phyloP scores from a whole-genome alignment of 345 rosid species.

The Raphanus sativus region DNA sequence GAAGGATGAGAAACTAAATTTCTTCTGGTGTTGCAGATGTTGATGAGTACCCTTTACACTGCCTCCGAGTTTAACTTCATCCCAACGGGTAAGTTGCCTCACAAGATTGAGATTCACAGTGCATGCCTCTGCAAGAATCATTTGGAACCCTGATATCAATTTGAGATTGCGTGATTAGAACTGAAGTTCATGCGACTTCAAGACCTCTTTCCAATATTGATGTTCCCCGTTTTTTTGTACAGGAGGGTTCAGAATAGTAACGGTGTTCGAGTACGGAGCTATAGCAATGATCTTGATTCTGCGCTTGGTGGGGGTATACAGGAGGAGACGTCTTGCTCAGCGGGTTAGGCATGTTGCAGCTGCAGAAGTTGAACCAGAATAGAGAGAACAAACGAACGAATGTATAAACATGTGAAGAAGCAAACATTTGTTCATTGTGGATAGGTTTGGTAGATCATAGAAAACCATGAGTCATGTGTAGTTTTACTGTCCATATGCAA shows the following conservation, averaged over 20 bases:
- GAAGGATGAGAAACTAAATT: conserved; percentile 7
- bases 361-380: conserved; percentile 41
- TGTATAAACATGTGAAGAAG: conserved; percentile 7
- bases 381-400: conserved; percentile 13
- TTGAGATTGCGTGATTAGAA: neutral
- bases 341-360: conserved; percentile 63
- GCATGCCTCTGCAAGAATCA: neutral
- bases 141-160: neutral
- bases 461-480: conserved; percentile 26
- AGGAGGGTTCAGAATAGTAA: conserved; percentile 59
- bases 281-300: conserved; percentile 54
- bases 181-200: neutral
- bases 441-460: conserved; percentile 32
- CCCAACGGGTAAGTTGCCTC: conserved; percentile 56
- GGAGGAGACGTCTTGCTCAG: conserved; percentile 54
- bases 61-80: conserved; percentile 70
- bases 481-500: conserved; percentile 1
- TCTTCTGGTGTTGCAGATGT: conserved; percentile 50
- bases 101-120: neutral
- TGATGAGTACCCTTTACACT: conserved; percentile 57
- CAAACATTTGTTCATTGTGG: conserved; percentile 24
- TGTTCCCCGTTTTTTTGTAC: neutral
- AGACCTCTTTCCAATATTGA: conserved; percentile 12
- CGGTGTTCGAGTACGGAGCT: conserved; percentile 63
- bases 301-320: conserved; percentile 57